Evolutionary conservation across 352 stramenopile species (phyloP).

Genomic region (Phytophthora capsici): DNA sequence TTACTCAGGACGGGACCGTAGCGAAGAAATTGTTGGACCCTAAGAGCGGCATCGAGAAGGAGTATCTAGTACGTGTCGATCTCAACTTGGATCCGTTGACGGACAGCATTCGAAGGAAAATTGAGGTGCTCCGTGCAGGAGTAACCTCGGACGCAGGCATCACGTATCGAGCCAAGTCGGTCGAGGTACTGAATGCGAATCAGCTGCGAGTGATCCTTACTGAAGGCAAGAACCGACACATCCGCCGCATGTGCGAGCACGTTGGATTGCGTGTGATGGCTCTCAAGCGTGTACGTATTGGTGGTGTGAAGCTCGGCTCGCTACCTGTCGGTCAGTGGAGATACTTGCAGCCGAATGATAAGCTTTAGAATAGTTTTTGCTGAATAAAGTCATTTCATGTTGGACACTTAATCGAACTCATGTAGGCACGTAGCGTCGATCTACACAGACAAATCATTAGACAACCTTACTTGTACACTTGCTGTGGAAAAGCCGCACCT

Average conservation of each 20-base stretch:
- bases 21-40: conserved; percentile 84
- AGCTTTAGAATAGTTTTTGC: conserved; percentile 39
- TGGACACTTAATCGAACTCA: conserved; percentile 42
- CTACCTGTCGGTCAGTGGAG: conserved; percentile 80
- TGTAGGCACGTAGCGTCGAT: conserved; percentile 58
- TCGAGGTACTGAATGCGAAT: conserved; percentile 83
- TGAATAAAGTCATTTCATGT: background rate
- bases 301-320: conserved; percentile 81
- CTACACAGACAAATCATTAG: conserved; percentile 23
- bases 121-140: conserved; percentile 56
- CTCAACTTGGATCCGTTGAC: conserved; percentile 53
- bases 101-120: conserved; percentile 36
- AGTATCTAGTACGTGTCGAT: conserved; percentile 85
- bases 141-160: conserved; percentile 66
- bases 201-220: conserved; percentile 91
- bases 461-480: background rate
- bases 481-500: conserved; percentile 39
- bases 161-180: conserved; percentile 78
- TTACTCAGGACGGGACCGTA: conserved; percentile 80
- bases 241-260: conserved; percentile 95
- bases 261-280: conserved; percentile 90
- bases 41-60: conserved; percentile 76
- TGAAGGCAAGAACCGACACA: conserved; percentile 96
- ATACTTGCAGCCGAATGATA: conserved; percentile 78
- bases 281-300: conserved; percentile 93